Conservation (phyloP, 192 early-diverging fungal genomes). For the Entomortierella parvispora region DNA sequence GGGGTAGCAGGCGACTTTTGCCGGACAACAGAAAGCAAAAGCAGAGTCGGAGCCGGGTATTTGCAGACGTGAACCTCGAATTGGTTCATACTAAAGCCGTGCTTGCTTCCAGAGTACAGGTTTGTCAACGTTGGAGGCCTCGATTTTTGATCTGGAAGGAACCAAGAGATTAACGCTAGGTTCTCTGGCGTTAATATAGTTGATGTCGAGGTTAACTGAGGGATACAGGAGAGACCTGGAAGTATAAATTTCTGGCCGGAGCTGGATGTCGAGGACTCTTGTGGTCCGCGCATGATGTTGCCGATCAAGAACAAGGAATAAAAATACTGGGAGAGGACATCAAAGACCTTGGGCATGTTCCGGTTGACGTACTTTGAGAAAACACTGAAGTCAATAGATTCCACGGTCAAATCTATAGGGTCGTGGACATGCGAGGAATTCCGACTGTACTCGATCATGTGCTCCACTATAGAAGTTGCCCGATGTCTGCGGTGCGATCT, state of each 20-base stretch:
- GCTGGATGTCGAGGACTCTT: background rate
- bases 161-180: conserved; percentile 56
- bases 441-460: conserved; percentile 31
- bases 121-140: conserved; percentile 41
- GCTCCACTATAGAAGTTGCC: conserved; percentile 30
- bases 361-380: conserved; percentile 38
- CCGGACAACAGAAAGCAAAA: conserved; percentile 54
- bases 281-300: conserved; percentile 18
- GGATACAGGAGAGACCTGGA: conserved; percentile 17
- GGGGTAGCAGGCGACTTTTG: conserved; percentile 12
- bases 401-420: conserved; percentile 15
- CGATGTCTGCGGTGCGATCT: conserved; percentile 7
- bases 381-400: conserved; percentile 27
- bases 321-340: conserved; percentile 55
- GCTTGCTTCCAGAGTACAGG: conserved; percentile 57
- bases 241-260: background rate
- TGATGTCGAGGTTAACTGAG: conserved; percentile 26
- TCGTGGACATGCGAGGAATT: background rate
- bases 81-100: conserved; percentile 68
- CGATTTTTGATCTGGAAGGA: conserved; percentile 43
- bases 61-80: conserved; percentile 66
- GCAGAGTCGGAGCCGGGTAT: conserved; percentile 63
- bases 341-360: conserved; percentile 57
- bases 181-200: conserved; percentile 52
- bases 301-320: conserved; percentile 56